phyloP scores from a whole-genome alignment of 164 flowering plant genomes.

The Umbellularia californica region DNA sequence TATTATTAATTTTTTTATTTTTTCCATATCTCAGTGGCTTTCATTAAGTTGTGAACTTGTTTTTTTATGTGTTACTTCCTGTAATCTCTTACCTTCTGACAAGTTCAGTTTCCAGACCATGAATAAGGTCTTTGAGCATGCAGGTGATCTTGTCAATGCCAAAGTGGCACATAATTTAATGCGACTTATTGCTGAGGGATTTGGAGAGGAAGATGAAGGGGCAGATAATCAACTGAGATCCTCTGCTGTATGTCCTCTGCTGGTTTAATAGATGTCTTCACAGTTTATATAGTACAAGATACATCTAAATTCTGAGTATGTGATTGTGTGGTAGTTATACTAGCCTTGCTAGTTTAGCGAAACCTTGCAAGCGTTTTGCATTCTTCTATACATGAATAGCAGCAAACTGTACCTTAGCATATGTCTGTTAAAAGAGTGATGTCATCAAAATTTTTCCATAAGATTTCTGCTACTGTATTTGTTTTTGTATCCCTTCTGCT shows the following conservation, averaged over 20 bases:
- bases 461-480: neutral
- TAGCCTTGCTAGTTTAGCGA: neutral
- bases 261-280: neutral
- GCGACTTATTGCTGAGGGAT: constrained; percentile 97
- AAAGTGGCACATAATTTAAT: constrained; percentile 95
- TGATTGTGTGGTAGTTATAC: neutral
- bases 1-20: neutral
- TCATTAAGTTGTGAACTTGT: neutral
- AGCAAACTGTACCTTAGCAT: neutral
- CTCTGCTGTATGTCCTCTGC: constrained; percentile 75
- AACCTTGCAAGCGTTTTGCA: neutral
- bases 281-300: neutral
- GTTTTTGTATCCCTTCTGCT: neutral
- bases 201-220: constrained; percentile 89
- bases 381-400: neutral
- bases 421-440: neutral
- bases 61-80: neutral
- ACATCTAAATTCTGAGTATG: neutral
- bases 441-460: neutral
- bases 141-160: constrained; percentile 85
- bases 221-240: constrained; percentile 89
- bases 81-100: constrained; percentile 4
- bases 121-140: constrained; percentile 99
- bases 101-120: constrained; percentile 62
- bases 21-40: neutral